Base-by-base conservation (phyloP, 139 green algal species). In the Auxenochlorella protothecoides region DNA sequence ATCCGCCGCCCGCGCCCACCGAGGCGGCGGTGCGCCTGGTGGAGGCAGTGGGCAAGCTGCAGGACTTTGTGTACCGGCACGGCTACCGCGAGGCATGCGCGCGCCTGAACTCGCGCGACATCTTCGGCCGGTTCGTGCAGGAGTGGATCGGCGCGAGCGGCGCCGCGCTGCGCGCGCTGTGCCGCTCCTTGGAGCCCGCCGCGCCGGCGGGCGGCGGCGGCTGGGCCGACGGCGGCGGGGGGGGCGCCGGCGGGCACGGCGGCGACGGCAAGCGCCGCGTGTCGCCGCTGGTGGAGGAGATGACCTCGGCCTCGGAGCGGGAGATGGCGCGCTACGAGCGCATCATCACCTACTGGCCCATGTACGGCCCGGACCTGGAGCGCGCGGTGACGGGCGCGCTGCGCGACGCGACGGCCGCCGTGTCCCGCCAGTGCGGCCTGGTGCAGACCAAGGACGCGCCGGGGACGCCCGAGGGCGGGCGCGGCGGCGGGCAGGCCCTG, bases 391-490 rank as follows among this genome's bases (percentile, higher is more conserved):
- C 77, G 16, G 73, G 78, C 6, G 76, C 75, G 55, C 74, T 86
- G 69, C 78, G 83, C 7, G 77, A 79, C 10, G 74, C 81, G 54
- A 81, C 79, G 3, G 67, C 76, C 27, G 78, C 78, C 52, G 81
- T 83, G 13, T 79, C 76, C n/a, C 68, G 81, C 14, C 83, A 87
- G 74, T 88, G 83, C 68, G 83, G 83, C 52, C 81, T 88, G 60
- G 68, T 79, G 13, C 74, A 84, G 60, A 76, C 65, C 62, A 79
- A 76, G 71, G 77, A 44, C 27, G 27, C 27, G 27, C 7, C 51
- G 59, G 68, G 44, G 16, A 27, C n/a, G 8, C 51, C n/a, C 68
- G 60, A 60, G 16, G 51, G 10, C 68, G 53, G 68, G 16, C 10
- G 7, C 8, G 60, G 16, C 7, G 68, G 14, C 7, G 68, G 15